A percentile compares a stretch with the other conserved stretches of the same genome.
Evolutionary conservation across 257 asterid species (phyloP).

Genomic region (Solanum dulcamara): DNA sequence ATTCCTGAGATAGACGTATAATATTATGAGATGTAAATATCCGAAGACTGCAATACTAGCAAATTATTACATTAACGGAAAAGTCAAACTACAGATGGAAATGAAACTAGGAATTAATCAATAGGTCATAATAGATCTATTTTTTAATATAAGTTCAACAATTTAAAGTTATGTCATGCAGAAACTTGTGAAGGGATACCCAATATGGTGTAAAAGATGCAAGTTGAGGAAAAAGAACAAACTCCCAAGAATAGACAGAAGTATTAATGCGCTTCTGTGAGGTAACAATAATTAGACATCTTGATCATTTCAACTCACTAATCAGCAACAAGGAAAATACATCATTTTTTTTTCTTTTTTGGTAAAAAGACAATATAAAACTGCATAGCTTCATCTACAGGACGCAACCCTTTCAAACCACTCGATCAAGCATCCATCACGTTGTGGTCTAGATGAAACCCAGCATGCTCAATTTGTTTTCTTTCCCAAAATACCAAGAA

Average conservation of each 20-base stretch:
- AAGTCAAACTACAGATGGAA: background rate
- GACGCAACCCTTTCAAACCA: background rate
- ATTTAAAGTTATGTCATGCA: background rate
- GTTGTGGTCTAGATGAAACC: background rate
- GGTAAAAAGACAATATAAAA: background rate
- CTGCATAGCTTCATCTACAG: background rate
- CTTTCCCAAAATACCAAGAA: background rate
- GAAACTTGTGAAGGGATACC: background rate
- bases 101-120: background rate
- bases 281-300: background rate
- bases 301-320: background rate
- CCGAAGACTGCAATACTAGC: background rate
- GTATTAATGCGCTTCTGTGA: background rate
- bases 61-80: background rate
- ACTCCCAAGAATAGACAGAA: background rate
- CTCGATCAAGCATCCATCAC: background rate
- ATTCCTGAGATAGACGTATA: constrained; percentile 35
- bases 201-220: background rate
- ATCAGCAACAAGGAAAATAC: background rate
- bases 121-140: background rate
- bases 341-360: background rate
- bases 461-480: background rate
- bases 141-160: background rate
- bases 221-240: background rate
- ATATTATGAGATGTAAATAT: background rate